phyloP scores from a whole-genome alignment of 1,284 basidiomycete species.

The Schizophyllum amplum region DNA sequence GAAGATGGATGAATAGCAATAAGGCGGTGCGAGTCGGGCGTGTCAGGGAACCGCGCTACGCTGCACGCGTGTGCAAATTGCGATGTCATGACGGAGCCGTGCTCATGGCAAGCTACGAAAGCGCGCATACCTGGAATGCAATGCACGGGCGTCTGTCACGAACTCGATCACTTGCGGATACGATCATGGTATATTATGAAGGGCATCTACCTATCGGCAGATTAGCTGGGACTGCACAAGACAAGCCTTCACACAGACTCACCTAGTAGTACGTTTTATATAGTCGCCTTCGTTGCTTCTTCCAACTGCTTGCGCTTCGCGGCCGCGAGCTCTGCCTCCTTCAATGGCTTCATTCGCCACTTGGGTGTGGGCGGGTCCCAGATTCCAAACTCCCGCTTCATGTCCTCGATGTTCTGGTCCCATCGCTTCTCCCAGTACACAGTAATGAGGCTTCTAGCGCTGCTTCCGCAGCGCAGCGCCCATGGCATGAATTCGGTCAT shows the following conservation, averaged over 20 bases:
- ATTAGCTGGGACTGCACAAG: too few relatives aligned
- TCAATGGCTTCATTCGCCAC: constrained; percentile 49
- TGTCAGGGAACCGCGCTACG: too few relatives aligned
- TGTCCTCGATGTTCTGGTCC: constrained; percentile 74
- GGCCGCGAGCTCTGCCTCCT: constrained; percentile 43
- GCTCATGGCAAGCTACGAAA: too few relatives aligned
- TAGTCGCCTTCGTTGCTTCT: background rate
- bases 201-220: too few relatives aligned
- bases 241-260: background rate
- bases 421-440: constrained; percentile 97
- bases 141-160: too few relatives aligned
- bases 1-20: too few relatives aligned
- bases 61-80: too few relatives aligned
- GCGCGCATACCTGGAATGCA: too few relatives aligned
- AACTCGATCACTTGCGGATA: too few relatives aligned
- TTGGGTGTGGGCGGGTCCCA: constrained; percentile 66
- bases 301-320: constrained; percentile 18
- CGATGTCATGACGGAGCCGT: too few relatives aligned
- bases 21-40: too few relatives aligned
- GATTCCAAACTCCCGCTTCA: constrained; percentile 80
- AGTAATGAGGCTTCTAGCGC: constrained; percentile 71
- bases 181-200: too few relatives aligned
- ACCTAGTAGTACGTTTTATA: background rate
- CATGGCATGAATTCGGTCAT: constrained; percentile 83
- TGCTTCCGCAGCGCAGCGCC: constrained; percentile 80